These are phyloP conservation scores for Beauveria asiatica DNA, from an alignment of 2,329 filamentous ascomycete genomes.

Conservation along the genomic window DNA sequence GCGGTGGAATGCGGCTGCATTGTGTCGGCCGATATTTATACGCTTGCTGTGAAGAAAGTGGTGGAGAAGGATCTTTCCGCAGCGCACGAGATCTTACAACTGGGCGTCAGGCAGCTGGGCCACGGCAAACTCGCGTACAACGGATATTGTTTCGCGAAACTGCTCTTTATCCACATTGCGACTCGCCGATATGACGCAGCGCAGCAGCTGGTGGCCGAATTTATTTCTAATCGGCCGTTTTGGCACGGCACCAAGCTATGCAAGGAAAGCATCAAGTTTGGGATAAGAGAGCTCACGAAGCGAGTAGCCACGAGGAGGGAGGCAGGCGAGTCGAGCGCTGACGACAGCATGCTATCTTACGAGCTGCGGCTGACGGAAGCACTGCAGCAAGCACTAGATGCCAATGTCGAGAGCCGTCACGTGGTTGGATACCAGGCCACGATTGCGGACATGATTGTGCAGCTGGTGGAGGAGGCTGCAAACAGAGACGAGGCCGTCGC, in stretches of 20 bases:
- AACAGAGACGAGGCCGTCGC: background rate
- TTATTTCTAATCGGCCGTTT: constrained; percentile 23
- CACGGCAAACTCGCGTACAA: constrained; percentile 27
- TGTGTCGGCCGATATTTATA: constrained; percentile 29
- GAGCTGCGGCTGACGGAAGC: constrained; percentile 12
- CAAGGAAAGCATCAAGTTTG: constrained; percentile 30
- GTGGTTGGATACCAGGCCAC: constrained; percentile 13
- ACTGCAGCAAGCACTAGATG: constrained; percentile 19
- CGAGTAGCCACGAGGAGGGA: constrained; percentile 15
- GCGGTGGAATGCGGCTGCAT: constrained; percentile 17
- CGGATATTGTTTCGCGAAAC: constrained; percentile 29
- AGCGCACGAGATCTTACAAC: constrained; percentile 25
- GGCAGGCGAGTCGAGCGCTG: constrained; percentile 3
- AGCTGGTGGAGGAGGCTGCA: constrained; percentile 8
- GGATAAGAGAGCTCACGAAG: constrained; percentile 26
- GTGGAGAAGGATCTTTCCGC: constrained; percentile 20
- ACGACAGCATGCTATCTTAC: background rate
- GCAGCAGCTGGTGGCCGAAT: constrained; percentile 21
- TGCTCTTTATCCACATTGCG: constrained; percentile 27
- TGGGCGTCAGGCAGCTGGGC: constrained; percentile 30
- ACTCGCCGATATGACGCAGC: constrained; percentile 24
- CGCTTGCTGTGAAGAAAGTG: constrained; percentile 26
- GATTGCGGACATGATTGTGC: constrained; percentile 17
- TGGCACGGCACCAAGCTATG: constrained; percentile 30
- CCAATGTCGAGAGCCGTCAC: constrained; percentile 18